phyloP scores from a whole-genome alignment of 2,329 filamentous ascomycete species.

The Karstenula rhodostoma region DNA sequence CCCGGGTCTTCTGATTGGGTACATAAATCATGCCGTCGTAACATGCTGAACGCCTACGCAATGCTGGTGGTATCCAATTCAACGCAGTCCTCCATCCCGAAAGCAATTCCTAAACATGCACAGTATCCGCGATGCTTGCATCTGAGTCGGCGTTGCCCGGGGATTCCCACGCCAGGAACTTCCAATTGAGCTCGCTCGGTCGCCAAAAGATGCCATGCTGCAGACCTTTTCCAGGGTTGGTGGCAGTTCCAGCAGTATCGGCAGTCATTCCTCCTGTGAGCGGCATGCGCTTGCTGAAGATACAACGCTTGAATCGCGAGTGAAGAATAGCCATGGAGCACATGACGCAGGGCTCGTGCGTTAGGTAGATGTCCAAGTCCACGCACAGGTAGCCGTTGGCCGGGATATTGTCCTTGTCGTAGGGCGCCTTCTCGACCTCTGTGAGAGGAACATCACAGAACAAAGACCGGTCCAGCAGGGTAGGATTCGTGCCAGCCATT shows the following conservation, averaged over 20 bases:
- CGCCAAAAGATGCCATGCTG: slow-evolving; percentile 72
- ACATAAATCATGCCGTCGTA: neutral
- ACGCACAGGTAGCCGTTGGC: slow-evolving; percentile 92
- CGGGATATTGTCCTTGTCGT: slow-evolving; percentile 67
- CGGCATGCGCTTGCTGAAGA: slow-evolving; percentile 82
- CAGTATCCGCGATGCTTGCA: slow-evolving; percentile 30
- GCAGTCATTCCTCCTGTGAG: slow-evolving; percentile 83
- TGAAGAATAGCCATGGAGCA: slow-evolving; percentile 97
- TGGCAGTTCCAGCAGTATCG: slow-evolving; percentile 56
- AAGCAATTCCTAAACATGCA: slow-evolving; percentile 39
- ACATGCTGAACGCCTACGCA: slow-evolving; percentile 10
- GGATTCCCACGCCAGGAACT: slow-evolving; percentile 82
- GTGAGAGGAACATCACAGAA: slow-evolving; percentile 75
- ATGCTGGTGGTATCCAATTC: slow-evolving; percentile 19
- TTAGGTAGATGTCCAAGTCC: slow-evolving; percentile 90
- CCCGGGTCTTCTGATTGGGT: slow-evolving; percentile 1
- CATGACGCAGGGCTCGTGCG: slow-evolving; percentile 95
- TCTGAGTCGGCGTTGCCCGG: slow-evolving; percentile 38
- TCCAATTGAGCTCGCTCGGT: slow-evolving; percentile 82
- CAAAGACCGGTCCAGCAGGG: slow-evolving; percentile 51
- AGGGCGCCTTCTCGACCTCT: slow-evolving; percentile 70
- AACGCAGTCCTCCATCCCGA: slow-evolving; percentile 2
- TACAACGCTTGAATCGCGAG: slow-evolving; percentile 85
- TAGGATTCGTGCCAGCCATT: slow-evolving; percentile 42
- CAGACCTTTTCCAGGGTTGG: slow-evolving; percentile 36